Percentiles rank a stretch among this genome's conserved stretches.
phyloP scores from a whole-genome alignment of 2,329 filamentous ascomycete genomes.

The Colletotrichum gigasporum region DNA sequence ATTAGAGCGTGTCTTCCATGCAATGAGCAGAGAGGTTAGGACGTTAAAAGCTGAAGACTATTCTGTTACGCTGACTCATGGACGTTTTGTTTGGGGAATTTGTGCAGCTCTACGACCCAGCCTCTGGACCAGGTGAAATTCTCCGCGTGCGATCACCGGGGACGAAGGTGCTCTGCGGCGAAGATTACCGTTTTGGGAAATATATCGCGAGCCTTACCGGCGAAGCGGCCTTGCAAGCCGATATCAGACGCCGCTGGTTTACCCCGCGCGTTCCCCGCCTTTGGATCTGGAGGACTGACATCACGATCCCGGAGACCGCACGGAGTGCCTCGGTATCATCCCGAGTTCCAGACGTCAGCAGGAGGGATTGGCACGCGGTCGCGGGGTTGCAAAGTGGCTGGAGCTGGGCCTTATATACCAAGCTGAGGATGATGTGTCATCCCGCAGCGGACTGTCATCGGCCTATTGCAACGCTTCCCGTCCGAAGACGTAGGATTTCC shows the following conservation, averaged over 20 bases:
- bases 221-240: neutral
- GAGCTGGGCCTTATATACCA: neutral
- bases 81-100: neutral
- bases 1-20: conserved; percentile 6
- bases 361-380: neutral
- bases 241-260: neutral
- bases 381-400: neutral
- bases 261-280: conserved; percentile 32
- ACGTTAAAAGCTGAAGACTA: neutral
- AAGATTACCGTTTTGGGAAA: conserved; percentile 11
- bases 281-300: conserved; percentile 2
- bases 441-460: no score
- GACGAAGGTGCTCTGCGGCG: neutral
- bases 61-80: neutral
- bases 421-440: neutral
- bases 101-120: neutral
- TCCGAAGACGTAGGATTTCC: neutral
- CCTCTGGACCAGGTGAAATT: neutral
- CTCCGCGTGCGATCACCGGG: neutral
- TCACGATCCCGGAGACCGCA: neutral
- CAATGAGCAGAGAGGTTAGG: neutral
- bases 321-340: conserved; percentile 24
- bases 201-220: conserved; percentile 3
- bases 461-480: neutral
- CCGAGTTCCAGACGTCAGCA: neutral